These are phyloP conservation scores for Glycine latifolia DNA, from an alignment of 306 rosid species.

Conservation along the genomic window DNA sequence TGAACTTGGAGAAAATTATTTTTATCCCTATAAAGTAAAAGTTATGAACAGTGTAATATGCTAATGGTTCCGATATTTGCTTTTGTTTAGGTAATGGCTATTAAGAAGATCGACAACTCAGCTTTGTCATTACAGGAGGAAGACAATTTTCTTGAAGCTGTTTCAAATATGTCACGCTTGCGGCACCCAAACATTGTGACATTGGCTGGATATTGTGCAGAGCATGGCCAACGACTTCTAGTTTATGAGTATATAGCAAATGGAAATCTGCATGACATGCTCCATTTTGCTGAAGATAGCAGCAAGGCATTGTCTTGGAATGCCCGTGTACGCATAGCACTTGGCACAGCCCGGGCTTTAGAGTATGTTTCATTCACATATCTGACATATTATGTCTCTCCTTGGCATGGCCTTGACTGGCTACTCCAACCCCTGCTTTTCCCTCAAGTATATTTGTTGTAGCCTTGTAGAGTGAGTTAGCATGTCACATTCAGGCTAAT, in stretches of 20 bases:
- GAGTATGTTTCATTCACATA: conserved; percentile 71
- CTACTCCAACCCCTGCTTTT: neutral
- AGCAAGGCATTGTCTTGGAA: conserved; percentile 87
- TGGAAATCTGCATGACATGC: conserved; percentile 91
- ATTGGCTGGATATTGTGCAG: conserved; percentile 91
- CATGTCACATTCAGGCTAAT: conserved; percentile 1
- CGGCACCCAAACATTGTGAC: conserved; percentile 91
- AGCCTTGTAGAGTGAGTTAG: conserved; percentile 26
- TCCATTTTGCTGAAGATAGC: conserved; percentile 86
- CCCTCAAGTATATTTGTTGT: conserved; percentile 16
- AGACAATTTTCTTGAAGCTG: conserved; percentile 91
- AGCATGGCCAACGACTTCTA: conserved; percentile 95
- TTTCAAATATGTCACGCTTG: conserved; percentile 90
- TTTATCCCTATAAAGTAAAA: neutral
- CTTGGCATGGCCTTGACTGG: conserved; percentile 5
- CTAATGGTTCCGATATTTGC: conserved; percentile 28
- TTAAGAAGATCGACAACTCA: conserved; percentile 94
- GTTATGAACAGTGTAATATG: conserved; percentile 10
- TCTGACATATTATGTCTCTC: conserved; percentile 27
- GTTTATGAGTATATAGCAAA: conserved; percentile 81
- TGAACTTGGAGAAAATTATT: conserved; percentile 7
- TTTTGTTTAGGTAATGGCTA: conserved; percentile 73
- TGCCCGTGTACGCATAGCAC: conserved; percentile 96
- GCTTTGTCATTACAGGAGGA: conserved; percentile 97
- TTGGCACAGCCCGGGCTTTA: conserved; percentile 96